Percentiles rank a stretch among this genome's conserved stretches.
Conservation (phyloP, 495 filamentous ascomycete genomes). For the Daldinia grandis region DNA sequence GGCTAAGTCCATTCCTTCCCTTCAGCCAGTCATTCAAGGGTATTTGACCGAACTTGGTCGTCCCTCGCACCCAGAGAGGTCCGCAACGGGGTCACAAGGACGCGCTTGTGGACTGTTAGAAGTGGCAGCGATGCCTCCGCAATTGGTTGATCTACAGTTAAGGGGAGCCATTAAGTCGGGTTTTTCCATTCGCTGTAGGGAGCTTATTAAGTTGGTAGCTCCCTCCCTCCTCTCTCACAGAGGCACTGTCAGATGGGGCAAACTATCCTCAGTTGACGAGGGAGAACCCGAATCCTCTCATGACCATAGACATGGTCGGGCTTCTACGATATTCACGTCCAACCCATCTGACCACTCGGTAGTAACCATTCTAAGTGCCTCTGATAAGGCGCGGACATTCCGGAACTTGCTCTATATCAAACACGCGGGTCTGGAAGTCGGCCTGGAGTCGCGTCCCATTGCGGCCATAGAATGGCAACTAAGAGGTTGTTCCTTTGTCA, state of each 20-base stretch:
- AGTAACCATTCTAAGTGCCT: background rate
- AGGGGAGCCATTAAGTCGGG: background rate
- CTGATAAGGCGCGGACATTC: constrained; percentile 5
- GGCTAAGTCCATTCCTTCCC: constrained; percentile 11
- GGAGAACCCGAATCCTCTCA: background rate
- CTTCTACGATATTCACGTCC: background rate
- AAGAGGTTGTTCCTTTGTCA: background rate
- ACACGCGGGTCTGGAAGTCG: constrained; percentile 1
- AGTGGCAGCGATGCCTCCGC: constrained; percentile 18
- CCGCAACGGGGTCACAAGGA: constrained; percentile 20
- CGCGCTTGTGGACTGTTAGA: constrained; percentile 20
- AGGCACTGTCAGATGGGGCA: background rate
- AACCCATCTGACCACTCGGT: background rate
- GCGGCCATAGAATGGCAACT: background rate
- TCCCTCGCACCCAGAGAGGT: constrained; percentile 20
- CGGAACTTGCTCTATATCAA: constrained; percentile 14
- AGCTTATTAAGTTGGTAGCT: background rate
- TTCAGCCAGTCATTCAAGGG: constrained; percentile 15
- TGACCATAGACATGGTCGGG: constrained; percentile 1
- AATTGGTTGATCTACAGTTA: constrained; percentile 16
- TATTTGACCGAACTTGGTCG: constrained; percentile 31
- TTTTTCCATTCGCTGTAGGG: background rate
- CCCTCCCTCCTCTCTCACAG: background rate
- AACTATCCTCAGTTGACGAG: background rate
- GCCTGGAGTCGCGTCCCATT: background rate